A percentile compares a stretch with the other conserved stretches of the same genome.
Conservation (phyloP, 2,329 filamentous ascomycete species). For the Ascochyta rabiei region DNA sequence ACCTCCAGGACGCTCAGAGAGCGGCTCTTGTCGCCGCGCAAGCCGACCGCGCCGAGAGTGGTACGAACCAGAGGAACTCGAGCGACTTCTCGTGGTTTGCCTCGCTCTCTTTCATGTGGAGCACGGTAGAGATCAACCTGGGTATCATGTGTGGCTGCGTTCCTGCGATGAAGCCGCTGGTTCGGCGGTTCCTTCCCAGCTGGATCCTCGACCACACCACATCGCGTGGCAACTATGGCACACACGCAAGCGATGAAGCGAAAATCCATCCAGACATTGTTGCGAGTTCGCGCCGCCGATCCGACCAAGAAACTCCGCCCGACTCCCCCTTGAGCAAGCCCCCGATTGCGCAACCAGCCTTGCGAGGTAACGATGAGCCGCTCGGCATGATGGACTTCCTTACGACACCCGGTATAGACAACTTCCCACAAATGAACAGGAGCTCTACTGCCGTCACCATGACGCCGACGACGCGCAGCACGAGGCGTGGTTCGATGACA, state of each 20-base stretch:
- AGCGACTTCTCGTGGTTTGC: constrained; percentile 72
- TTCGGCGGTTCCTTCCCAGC: constrained; percentile 66
- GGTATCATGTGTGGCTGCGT: constrained; percentile 91
- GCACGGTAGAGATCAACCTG: constrained; percentile 86
- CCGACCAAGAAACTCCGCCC: constrained; percentile 29
- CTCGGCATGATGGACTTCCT: constrained; percentile 62
- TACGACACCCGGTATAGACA: constrained; percentile 54
- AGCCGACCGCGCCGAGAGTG: constrained; percentile 27
- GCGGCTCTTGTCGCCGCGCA: constrained; percentile 53
- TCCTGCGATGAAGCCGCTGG: constrained; percentile 87
- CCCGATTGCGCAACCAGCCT: constrained; percentile 18
- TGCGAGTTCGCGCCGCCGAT: constrained; percentile 25
- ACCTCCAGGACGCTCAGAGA: constrained; percentile 74
- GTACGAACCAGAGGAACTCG: constrained; percentile 46
- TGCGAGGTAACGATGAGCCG: constrained; percentile 30
- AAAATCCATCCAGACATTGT: constrained; percentile 32
- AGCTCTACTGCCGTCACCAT: constrained; percentile 44
- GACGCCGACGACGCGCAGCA: constrained; percentile 28
- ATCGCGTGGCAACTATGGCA: constrained; percentile 34
- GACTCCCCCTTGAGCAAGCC: constrained; percentile 35
- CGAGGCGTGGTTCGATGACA: constrained; percentile 45
- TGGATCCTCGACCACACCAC: constrained; percentile 58
- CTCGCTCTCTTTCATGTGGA: constrained; percentile 90
- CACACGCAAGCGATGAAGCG: constrained; percentile 39
- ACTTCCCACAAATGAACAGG: constrained; percentile 43